These are phyloP conservation scores for Nepenthes mirabilis DNA, from an alignment of 148 eudicot species.

Conservation along the genomic window DNA sequence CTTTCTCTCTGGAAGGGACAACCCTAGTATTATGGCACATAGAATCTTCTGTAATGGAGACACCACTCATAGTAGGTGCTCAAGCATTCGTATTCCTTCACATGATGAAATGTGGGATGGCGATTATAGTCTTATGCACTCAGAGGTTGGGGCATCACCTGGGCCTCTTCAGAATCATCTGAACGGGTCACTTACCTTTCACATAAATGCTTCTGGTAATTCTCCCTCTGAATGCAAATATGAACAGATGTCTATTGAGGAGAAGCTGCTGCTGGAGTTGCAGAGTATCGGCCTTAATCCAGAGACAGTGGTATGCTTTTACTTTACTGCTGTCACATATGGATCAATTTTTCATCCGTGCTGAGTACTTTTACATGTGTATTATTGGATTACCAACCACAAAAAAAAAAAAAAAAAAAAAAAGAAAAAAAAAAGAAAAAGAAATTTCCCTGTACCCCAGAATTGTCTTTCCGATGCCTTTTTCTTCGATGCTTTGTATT, in stretches of 20 bases:
- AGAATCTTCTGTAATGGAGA: slow-evolving; percentile 47
- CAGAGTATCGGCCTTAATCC: slow-evolving; percentile 70
- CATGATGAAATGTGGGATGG: slow-evolving; percentile 33
- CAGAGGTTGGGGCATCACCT: slow-evolving; percentile 29
- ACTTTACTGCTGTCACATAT: neutral
- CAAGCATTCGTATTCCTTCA: slow-evolving; percentile 19
- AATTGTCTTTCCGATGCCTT: too few species aligned
- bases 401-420: neutral
- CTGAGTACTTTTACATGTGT: too few species aligned
- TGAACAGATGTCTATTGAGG: slow-evolving; percentile 51
- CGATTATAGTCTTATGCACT: slow-evolving; percentile 22
- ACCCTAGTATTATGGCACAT: slow-evolving; percentile 18
- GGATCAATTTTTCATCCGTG: too few species aligned
- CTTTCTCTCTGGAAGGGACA: slow-evolving; percentile 18
- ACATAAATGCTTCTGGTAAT: slow-evolving; percentile 20
- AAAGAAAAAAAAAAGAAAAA: neutral
- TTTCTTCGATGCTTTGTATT: too few species aligned
- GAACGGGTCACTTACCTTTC: slow-evolving; percentile 24
- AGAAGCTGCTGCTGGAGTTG: slow-evolving; percentile 65
- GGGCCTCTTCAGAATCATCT: slow-evolving; percentile 23
- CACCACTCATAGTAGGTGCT: slow-evolving; percentile 25
- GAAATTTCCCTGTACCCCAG: too few species aligned
- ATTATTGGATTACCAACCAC: too few species aligned
- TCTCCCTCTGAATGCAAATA: slow-evolving; percentile 40
- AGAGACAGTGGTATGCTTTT: slow-evolving; percentile 61